Base-by-base conservation (phyloP, 768 basidiomycete genomes). In the Kwoniella mangroviensis region DNA sequence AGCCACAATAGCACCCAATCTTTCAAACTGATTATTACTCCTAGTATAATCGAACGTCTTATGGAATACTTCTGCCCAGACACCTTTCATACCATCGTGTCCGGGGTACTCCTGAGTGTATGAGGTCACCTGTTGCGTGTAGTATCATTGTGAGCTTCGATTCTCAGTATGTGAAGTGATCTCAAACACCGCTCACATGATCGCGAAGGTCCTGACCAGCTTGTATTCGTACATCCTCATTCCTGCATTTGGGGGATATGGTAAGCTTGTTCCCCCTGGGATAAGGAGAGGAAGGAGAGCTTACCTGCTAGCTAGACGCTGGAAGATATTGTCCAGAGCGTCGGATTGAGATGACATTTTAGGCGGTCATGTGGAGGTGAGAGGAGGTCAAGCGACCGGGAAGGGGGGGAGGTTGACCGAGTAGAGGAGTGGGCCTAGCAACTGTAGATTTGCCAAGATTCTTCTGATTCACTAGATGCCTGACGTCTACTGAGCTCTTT, bases 151-250 rank as follows among this genome's bases (percentile, higher is more conserved):
- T 56, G 2, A 40, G 41, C 53, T 55, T 28, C 13, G 0, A 28
- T 57, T 13, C n/a, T 34, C 15, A 34, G 34, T 34, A 34, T 34
- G 34, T 5, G 6, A 34, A 7, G 34, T 28, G 21, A 57, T 17
- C 58, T 54, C 28, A 17, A 41, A 15, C 53, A 65, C 17, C 15
- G 54, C 75, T 62, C 49, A 75, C 76, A 72, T 75, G 73, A 51
- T 67, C 62, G 3, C 75, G 71, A 9, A 80, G 73, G 54, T 80
- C 79, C 41, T 68, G 65, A 17, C 92, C 92, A 66, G 91, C 87
- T 78, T 90, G 88, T 51, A 86, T 79, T 61, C 92, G 87, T 15
- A 86, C 84, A 7, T 94, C 91, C 53, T 86, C 85, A 80, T 84
- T 88, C 78, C 88, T 88, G 84, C 17, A 19, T 17, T 22, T n/a